Percentiles rank a stretch among this genome's conserved stretches.
Conservation (phyloP, 2,329 filamentous ascomycete genomes). For the Monilinia polystroma region DNA sequence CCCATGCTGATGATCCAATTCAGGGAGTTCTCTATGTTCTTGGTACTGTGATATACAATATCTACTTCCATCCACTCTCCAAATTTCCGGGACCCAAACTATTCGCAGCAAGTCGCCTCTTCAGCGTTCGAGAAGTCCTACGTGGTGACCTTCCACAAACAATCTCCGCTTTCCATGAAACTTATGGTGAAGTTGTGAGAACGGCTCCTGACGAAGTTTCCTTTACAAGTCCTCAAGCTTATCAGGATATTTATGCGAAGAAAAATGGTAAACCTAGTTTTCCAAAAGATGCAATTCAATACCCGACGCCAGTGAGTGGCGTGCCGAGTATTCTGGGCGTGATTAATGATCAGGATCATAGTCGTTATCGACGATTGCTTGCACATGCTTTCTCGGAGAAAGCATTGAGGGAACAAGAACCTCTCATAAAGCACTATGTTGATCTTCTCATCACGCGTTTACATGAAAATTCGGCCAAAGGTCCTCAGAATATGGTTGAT, state of each 20-base stretch:
- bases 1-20: neutral
- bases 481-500: conserved; percentile 33
- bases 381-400: conserved; percentile 39
- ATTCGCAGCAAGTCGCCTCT: conserved; percentile 25
- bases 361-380: conserved; percentile 34
- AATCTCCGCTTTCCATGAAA: conserved; percentile 30
- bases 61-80: conserved; percentile 37
- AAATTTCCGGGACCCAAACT: conserved; percentile 39
- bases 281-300: conserved; percentile 2
- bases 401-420: conserved; percentile 38
- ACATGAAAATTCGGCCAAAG: conserved; percentile 18
- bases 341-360: conserved; percentile 28
- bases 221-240: conserved; percentile 28
- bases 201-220: conserved; percentile 37
- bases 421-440: conserved; percentile 29
- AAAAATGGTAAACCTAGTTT: neutral
- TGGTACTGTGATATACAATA: conserved; percentile 23
- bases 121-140: conserved; percentile 1
- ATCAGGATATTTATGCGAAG: conserved; percentile 11
- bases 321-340: neutral
- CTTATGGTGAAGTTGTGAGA: conserved; percentile 39
- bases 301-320: neutral
- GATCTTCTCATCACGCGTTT: conserved; percentile 24
- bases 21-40: neutral
- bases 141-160: conserved; percentile 19